Evolutionary conservation across 2,329 filamentous ascomycete species (phyloP).

Genomic region (Ophiostoma fasciatum): DNA sequence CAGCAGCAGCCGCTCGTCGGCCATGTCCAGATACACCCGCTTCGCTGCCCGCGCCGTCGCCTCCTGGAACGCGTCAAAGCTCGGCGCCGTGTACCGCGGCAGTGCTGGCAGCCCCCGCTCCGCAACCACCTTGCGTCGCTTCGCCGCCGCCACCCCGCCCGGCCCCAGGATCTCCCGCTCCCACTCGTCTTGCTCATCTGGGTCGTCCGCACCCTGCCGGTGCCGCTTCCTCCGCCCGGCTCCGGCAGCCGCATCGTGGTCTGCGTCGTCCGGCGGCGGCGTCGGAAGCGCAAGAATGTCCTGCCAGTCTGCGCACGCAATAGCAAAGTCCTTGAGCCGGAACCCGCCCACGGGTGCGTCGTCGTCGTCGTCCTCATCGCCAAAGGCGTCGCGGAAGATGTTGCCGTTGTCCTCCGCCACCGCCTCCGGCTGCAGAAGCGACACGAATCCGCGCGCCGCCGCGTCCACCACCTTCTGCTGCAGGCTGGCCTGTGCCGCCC

Average conservation of each 20-base stretch:
- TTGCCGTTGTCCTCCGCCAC: slow-evolving; percentile 29
- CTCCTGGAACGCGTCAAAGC: slow-evolving; percentile 67
- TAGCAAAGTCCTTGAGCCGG: slow-evolving; percentile 64
- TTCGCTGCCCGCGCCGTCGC: slow-evolving; percentile 60
- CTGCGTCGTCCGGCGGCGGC: slow-evolving; percentile 9
- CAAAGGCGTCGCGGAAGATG: slow-evolving; percentile 19
- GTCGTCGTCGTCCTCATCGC: slow-evolving; percentile 32
- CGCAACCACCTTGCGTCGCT: slow-evolving; percentile 47
- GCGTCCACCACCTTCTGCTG: slow-evolving; percentile 41
- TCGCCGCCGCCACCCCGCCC: slow-evolving; percentile 33
- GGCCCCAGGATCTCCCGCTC: slow-evolving; percentile 37
- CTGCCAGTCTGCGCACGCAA: slow-evolving; percentile 80
- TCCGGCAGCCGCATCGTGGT: slow-evolving; percentile 12
- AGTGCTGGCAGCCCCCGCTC: slow-evolving; percentile 38
- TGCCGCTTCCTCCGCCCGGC: no score
- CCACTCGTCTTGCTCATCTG: slow-evolving; percentile 45
- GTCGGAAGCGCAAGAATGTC: slow-evolving; percentile 38
- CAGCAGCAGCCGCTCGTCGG: slow-evolving; percentile 74
- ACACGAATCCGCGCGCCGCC: slow-evolving; percentile 33
- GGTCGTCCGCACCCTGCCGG: slow-evolving; percentile 19
- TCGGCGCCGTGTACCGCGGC: slow-evolving; percentile 47
- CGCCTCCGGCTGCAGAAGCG: slow-evolving; percentile 24
- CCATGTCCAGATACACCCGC: slow-evolving; percentile 69
- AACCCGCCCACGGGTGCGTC: slow-evolving; percentile 59
- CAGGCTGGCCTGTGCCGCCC: slow-evolving; percentile 36